These are phyloP conservation scores for Trypanosoma boissoni DNA, from an alignment of 208 protist genomes.

Conservation along the genomic window DNA sequence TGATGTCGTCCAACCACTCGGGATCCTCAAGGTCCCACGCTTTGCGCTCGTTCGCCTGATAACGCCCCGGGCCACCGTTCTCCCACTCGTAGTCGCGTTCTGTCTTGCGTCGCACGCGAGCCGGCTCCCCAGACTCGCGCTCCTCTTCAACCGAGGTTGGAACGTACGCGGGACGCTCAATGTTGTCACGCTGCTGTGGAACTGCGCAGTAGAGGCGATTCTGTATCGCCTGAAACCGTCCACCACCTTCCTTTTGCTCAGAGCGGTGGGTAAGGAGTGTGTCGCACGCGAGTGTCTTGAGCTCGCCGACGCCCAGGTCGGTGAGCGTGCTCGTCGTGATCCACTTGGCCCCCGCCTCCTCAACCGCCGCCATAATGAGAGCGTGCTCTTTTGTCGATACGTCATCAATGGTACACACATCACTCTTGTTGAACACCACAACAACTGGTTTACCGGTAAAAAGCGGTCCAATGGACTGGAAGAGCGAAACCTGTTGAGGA, in stretches of 20 bases:
- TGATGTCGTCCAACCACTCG: conserved; percentile 98
- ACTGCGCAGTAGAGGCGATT: conserved; percentile 91
- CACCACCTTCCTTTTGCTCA: conserved; percentile 93
- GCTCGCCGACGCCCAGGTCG: conserved; percentile 91
- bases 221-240: conserved; percentile 88
- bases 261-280: conserved; percentile 93
- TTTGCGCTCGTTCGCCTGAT: conserved; percentile 86
- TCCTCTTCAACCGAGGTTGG: conserved; percentile 68
- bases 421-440: conserved; percentile 99
- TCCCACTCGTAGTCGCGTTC: conserved; percentile 92
- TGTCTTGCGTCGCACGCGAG: conserved; percentile 66
- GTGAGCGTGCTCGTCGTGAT: conserved; percentile 95
- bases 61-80: conserved; percentile 92
- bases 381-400: conserved; percentile 81
- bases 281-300: conserved; percentile 95
- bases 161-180: conserved; percentile 68
- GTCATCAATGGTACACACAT: conserved; percentile 93
- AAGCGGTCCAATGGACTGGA: conserved; percentile 97
- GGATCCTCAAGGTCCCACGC: conserved; percentile 91
- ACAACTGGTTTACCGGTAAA: conserved; percentile 99
- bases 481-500: conserved; percentile 96
- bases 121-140: conserved; percentile 31
- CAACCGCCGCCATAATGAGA: conserved; percentile 80
- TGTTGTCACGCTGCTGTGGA: conserved; percentile 88
- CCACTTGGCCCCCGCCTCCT: conserved; percentile 83